Percentiles rank a stretch among this genome's conserved stretches.
Evolutionary conservation across 2,329 filamentous ascomycete genomes (phyloP).

Genomic region (Paecilomyces formosus): DNA sequence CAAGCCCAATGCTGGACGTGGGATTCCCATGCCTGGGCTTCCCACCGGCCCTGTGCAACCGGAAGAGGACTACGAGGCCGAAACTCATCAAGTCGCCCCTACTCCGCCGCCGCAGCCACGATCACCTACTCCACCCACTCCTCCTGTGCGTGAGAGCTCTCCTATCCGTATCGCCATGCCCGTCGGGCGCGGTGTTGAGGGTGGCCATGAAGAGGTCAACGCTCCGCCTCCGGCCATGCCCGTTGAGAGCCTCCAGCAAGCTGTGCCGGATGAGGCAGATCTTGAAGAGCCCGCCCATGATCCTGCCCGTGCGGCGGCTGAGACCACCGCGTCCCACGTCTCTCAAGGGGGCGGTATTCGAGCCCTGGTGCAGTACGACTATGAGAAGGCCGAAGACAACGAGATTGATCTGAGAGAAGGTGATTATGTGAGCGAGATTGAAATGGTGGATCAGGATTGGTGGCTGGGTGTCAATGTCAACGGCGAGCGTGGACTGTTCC

Average conservation of each 20-base stretch:
- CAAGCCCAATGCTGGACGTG: constrained; percentile 60
- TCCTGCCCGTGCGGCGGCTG: constrained; percentile 52
- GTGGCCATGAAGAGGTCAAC: constrained; percentile 35
- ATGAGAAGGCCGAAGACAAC: constrained; percentile 96
- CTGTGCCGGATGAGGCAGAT: constrained; percentile 57
- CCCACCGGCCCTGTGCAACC: constrained; percentile 51
- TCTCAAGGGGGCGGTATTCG: constrained; percentile 54
- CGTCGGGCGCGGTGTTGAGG: constrained; percentile 55
- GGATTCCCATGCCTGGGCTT: constrained; percentile 71
- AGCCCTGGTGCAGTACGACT: constrained; percentile 85
- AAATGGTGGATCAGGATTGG: constrained; percentile 98
- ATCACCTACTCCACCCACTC: constrained; percentile 44
- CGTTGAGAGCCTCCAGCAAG: constrained; percentile 53
- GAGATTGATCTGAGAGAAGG: constrained; percentile 88
- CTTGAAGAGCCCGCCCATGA: constrained; percentile 57
- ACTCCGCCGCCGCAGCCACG: constrained; percentile 39
- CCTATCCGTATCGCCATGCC: constrained; percentile 83
- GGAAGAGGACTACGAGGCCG: constrained; percentile 38
- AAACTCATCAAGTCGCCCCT: constrained; percentile 25
- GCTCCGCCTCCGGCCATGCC: constrained; percentile 47
- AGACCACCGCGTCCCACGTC: constrained; percentile 45
- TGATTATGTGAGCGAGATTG: constrained; percentile 81
- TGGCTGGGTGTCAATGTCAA: constrained; percentile 88
- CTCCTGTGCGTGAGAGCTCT: constrained; percentile 51
- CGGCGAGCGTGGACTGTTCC: constrained; percentile 86